These are phyloP conservation scores for Schizonepeta tenuifolia DNA, from an alignment of 257 asterid genomes.

Conservation along the genomic window DNA sequence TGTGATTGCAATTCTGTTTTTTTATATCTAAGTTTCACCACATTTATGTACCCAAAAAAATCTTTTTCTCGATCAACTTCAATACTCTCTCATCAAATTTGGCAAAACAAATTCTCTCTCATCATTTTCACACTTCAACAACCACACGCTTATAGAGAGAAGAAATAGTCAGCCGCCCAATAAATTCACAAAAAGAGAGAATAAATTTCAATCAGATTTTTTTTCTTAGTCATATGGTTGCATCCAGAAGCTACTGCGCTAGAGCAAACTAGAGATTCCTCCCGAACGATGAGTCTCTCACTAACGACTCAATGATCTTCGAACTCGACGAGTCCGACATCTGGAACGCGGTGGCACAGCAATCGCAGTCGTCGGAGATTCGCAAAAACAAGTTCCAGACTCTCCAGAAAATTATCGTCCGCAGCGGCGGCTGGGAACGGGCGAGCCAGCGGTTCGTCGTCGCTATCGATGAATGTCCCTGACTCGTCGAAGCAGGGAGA, in stretches of 20 bases:
- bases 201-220: background rate
- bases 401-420: conserved; percentile 46
- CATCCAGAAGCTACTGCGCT: conserved; percentile 64
- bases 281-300: conserved; percentile 39
- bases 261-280: conserved; percentile 65
- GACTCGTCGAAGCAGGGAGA: conserved; percentile 91
- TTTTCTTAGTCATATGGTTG: conserved; percentile 52
- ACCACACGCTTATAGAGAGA: background rate
- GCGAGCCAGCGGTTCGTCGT: conserved; percentile 45
- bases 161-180: background rate
- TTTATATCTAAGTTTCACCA: no score
- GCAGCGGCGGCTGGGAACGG: conserved; percentile 23
- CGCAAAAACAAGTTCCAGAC: conserved; percentile 42
- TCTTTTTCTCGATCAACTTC: no score
- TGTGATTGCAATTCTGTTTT: no score
- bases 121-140: conserved; percentile 15
- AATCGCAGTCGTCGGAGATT: conserved; percentile 64
- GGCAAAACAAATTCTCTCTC: conserved; percentile 17
- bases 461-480: conserved; percentile 92
- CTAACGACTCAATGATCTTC: conserved; percentile 50
- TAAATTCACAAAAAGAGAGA: background rate
- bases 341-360: conserved; percentile 53
- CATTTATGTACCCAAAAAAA: no score
- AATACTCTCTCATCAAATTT: no score
- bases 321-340: conserved; percentile 92